Conservation (phyloP, 495 filamentous ascomycete genomes). For the Neurospora tetraspora region DNA sequence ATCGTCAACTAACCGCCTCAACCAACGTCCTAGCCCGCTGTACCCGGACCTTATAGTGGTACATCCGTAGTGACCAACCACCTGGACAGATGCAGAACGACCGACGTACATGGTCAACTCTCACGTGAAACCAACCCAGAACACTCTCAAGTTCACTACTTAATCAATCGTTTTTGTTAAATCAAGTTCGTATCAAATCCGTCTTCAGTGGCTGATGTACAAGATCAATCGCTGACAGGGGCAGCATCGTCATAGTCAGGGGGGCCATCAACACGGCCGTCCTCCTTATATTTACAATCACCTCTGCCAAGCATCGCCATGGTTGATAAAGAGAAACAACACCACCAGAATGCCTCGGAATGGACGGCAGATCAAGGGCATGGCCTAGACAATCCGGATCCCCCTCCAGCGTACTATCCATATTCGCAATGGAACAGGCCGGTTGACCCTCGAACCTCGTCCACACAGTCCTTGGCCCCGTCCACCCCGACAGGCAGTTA, state of each 20-base stretch:
- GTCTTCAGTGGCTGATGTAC: not conserved
- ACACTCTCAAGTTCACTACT: not conserved
- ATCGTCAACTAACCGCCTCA: not conserved
- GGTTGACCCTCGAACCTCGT: constrained; percentile 50
- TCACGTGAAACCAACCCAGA: not conserved
- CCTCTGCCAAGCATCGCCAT: not conserved
- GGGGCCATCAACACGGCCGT: not conserved
- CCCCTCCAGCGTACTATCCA: constrained; percentile 1
- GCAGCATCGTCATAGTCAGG: not conserved
- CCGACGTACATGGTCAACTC: not conserved
- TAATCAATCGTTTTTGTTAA: not conserved
- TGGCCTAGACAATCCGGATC: not conserved
- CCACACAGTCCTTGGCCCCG: constrained; percentile 52
- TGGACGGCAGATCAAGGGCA: not conserved
- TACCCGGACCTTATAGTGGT: not conserved
- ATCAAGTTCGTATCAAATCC: not conserved
- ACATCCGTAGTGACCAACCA: not conserved
- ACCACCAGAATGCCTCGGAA: not conserved
- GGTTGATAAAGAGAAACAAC: not conserved
- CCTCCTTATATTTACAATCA: not conserved
- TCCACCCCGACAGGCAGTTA: constrained; percentile 21
- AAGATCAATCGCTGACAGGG: not conserved
- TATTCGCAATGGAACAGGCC: constrained; percentile 4
- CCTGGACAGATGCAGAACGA: not conserved
- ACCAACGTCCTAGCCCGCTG: not conserved